These are phyloP conservation scores for Helminthosporium solani DNA, from an alignment of 2,329 filamentous ascomycete species.

Conservation along the genomic window DNA sequence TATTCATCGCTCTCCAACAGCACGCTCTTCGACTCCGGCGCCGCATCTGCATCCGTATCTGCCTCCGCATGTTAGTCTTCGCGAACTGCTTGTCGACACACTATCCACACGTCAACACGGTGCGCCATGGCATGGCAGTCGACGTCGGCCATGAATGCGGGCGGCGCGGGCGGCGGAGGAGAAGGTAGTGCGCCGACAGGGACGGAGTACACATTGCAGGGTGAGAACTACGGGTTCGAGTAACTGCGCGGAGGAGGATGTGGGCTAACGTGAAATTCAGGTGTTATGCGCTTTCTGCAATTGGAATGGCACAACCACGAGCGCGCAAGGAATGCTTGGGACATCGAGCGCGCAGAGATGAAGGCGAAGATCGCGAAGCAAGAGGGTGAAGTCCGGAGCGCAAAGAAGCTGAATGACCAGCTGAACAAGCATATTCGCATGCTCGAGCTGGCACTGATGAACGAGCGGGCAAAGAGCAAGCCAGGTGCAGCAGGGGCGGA, in stretches of 20 bases:
- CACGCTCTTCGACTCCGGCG: conserved; percentile 12
- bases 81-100: conserved; percentile 9
- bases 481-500: conserved; percentile 53
- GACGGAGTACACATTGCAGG: conserved; percentile 72
- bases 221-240: conserved; percentile 45
- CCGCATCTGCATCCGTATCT: no score
- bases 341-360: conserved; percentile 99
- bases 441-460: conserved; percentile 83
- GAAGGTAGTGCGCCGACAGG: conserved; percentile 56
- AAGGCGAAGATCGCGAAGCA: conserved; percentile 93
- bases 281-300: conserved; percentile 98
- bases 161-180: conserved; percentile 52
- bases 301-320: conserved; percentile 99
- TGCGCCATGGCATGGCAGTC: conserved; percentile 69
- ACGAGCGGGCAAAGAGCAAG: conserved; percentile 72
- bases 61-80: conserved; percentile 26
- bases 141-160: conserved; percentile 62
- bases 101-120: conserved; percentile 15
- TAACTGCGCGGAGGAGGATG: neutral
- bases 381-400: conserved; percentile 83
- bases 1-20: conserved; percentile 25
- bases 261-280: conserved; percentile 48
- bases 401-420: conserved; percentile 84
- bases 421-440: conserved; percentile 88
- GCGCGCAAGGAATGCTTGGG: conserved; percentile 96